Base-by-base conservation (phyloP, 306 rosid species). In the Fagus sylvatica region DNA sequence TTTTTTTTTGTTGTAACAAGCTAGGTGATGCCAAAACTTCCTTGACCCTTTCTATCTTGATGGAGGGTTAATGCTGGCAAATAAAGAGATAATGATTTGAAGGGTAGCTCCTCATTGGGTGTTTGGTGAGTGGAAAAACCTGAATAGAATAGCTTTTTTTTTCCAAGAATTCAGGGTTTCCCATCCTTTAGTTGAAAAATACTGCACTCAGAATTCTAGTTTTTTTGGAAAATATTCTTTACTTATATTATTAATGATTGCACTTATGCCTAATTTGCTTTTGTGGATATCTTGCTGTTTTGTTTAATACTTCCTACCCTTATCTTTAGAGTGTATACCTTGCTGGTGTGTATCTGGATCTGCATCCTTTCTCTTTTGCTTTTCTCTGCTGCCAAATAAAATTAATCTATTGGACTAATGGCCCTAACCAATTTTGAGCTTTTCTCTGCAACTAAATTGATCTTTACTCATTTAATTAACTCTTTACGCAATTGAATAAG, bases 281-380 rank as follows among this genome's bases (percentile, higher is more conserved):
- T 55, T 78, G 32, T 46, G 5, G 78, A 71, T 83, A 42, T 65
- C 67, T 22, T 82, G 7, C 66, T 54, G 15, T 69, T 28, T 28
- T 79, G 59, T 79, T 74, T 71, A 54, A 42, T 55, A 56, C 4
- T 19, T 17, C 57, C 42, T 41, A 55, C n/a, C 69, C 34, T 22
- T 72, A 55, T 40, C 2, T 73, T 61, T 42, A 4, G 57, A 33
- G 39, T 57, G 69, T 43, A 36, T 62, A 59, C 37, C 66, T 75
- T 64, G 2, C 64, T 46, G 51, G 39, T 57, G 69, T 33, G 30
- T 62, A 56, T 43, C 66, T 75, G 64, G 3, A 69, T 71, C 36
- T 69, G 40, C 42, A 48, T 16, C 19, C 7, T 46, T 46, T 46
- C 15, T 46, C 15, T 46, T 43, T 46, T 46, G 51, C 51, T 8